Percentiles rank a stretch among this genome's conserved stretches.
These are phyloP conservation scores for Ustilago nuda DNA, from an alignment of 1,284 basidiomycete species.

Conservation along the genomic window DNA sequence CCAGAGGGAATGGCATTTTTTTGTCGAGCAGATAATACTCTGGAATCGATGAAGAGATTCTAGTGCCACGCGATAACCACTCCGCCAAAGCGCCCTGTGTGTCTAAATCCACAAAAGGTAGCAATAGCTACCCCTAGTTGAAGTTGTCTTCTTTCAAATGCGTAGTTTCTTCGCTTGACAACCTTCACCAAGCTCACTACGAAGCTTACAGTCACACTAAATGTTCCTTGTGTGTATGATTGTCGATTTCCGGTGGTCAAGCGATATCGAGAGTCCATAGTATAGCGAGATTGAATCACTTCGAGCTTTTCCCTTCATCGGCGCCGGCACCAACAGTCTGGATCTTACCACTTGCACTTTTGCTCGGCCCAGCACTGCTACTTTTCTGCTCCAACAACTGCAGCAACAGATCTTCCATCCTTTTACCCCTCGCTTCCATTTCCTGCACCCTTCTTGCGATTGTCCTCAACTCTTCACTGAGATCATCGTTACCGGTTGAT, in stretches of 20 bases:
- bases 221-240: background rate
- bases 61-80: constrained; percentile 53
- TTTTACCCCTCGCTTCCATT: constrained; percentile 43
- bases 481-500: constrained; percentile 7
- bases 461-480: constrained; percentile 30
- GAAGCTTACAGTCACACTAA: too few species aligned
- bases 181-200: too few species aligned
- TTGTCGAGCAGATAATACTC: constrained; percentile 29
- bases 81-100: constrained; percentile 43
- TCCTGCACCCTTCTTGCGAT: constrained; percentile 35
- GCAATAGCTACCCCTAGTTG: fast-evolving
- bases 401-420: constrained; percentile 49
- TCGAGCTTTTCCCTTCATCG: background rate
- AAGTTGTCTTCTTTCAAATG: background rate
- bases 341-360: background rate
- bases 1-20: constrained; percentile 45
- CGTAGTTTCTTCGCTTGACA: too few species aligned
- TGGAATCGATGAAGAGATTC: constrained; percentile 22
- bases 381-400: constrained; percentile 30
- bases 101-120: too few species aligned
- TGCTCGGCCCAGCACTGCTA: constrained; percentile 7
- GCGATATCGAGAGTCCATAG: background rate
- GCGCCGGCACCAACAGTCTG: background rate
- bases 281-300: background rate
- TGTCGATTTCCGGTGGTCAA: background rate